These are phyloP conservation scores for Golubevia pallescens DNA, from an alignment of 1,284 basidiomycete species.

Conservation along the genomic window DNA sequence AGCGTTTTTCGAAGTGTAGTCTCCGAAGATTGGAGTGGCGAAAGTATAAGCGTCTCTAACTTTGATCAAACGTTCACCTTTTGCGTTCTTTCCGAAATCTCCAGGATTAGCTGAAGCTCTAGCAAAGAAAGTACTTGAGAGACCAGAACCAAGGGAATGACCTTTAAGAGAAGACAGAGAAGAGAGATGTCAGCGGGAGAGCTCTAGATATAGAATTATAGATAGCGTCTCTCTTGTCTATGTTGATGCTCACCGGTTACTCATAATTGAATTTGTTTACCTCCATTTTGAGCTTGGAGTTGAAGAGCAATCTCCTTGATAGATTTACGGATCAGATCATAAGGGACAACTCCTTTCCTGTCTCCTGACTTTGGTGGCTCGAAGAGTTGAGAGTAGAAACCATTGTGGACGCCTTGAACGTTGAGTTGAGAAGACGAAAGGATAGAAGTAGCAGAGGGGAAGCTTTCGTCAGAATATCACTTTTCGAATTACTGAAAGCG, in stretches of 20 bases:
- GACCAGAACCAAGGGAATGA: slow-evolving; percentile 29
- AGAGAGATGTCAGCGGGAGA: too few species aligned
- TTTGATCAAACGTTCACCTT: slow-evolving; percentile 14
- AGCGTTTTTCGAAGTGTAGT: slow-evolving; percentile 28
- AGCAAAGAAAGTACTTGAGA: slow-evolving; percentile 24
- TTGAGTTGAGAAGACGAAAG: too few species aligned
- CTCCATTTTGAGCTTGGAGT: not conserved
- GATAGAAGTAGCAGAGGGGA: too few species aligned
- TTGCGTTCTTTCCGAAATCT: slow-evolving; percentile 22
- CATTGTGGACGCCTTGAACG: slow-evolving; percentile 17
- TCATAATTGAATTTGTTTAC: too few species aligned
- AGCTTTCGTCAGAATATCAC: too few species aligned
- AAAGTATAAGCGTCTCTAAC: slow-evolving; percentile 35
- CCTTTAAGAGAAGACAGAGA: slow-evolving; percentile 21
- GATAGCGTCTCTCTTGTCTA: too few species aligned
- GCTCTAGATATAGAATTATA: too few species aligned
- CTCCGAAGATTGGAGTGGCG: slow-evolving; percentile 31
- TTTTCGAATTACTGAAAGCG: too few species aligned
- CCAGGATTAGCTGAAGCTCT: slow-evolving; percentile 23
- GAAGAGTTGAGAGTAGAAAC: slow-evolving; percentile 36
- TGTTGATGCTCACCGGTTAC: too few species aligned
- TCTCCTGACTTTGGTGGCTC: slow-evolving; percentile 2
- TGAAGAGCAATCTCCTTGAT: slow-evolving; percentile 24
- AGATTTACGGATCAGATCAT: slow-evolving; percentile 18
- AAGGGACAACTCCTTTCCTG: slow-evolving; percentile 18